Evolutionary conservation across 192 early-diverging fungal species (phyloP).

Genomic region (Chytriomyces confervae): DNA sequence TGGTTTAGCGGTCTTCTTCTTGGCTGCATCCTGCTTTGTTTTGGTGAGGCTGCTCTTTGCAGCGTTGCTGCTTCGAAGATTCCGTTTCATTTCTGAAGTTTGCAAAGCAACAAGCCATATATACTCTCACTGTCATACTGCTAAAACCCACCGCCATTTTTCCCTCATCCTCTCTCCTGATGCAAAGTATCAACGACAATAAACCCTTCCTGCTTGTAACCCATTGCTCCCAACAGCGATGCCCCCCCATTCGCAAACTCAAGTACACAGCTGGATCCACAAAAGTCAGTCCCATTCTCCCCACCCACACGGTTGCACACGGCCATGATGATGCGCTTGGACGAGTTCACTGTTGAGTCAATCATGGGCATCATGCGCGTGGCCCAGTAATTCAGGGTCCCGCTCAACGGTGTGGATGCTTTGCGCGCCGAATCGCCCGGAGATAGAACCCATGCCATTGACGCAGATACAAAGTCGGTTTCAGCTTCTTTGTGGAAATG

Average conservation of each 20-base stretch:
- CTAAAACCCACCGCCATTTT: too few relatives aligned
- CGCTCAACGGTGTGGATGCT: not conserved
- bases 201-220: conserved; percentile 3
- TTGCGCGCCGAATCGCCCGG: not conserved
- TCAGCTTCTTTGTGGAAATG: conserved; percentile 55
- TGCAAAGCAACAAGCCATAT: too few relatives aligned
- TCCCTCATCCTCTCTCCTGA: not conserved
- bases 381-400: conserved; percentile 28
- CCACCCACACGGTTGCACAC: conserved; percentile 24
- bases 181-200: conserved; percentile 3
- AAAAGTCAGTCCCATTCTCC: conserved; percentile 30
- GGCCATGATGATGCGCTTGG: conserved; percentile 15
- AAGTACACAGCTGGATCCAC: conserved; percentile 22
- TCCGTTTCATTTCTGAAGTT: too few relatives aligned
- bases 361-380: conserved; percentile 24
- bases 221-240: conserved; percentile 1
- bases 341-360: not conserved
- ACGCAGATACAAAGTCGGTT: not conserved
- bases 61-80: too few relatives aligned
- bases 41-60: too few relatives aligned
- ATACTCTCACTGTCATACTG: too few relatives aligned
- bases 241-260: conserved; percentile 13
- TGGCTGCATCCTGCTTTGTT: too few relatives aligned
- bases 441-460: conserved; percentile 74
- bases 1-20: too few relatives aligned